Evolutionary conservation across 768 basidiomycete species (phyloP).

Genomic region (Roridomyces roridus): DNA sequence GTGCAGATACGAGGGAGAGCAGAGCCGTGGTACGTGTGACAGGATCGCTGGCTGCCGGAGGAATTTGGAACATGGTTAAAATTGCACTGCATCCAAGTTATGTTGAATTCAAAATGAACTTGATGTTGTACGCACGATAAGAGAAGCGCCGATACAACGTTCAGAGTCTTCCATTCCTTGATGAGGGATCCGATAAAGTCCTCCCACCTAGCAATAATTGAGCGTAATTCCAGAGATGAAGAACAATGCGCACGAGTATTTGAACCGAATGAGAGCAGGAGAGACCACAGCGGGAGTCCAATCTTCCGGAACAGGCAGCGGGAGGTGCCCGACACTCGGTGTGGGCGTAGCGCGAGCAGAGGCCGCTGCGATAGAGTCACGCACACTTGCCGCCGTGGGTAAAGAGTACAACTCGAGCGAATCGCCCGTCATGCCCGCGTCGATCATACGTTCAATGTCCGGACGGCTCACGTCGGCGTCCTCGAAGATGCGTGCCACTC

Average conservation of each 20-base stretch:
- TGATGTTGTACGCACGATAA: conserved; percentile 42
- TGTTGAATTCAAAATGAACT: background rate
- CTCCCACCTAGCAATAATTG: conserved; percentile 64
- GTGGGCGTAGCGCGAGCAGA: conserved; percentile 31
- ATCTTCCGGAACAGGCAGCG: conserved; percentile 58
- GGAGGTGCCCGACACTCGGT: conserved; percentile 21
- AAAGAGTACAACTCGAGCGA: background rate
- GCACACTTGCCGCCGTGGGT: conserved; percentile 1
- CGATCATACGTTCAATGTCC: conserved; percentile 66
- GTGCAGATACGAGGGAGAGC: conserved; percentile 66
- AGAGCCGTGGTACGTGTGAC: conserved; percentile 67
- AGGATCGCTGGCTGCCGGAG: conserved; percentile 60
- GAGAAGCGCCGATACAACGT: conserved; percentile 72
- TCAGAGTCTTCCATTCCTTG: conserved; percentile 78
- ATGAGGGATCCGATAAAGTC: conserved; percentile 70
- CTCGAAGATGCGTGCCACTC: conserved; percentile 77
- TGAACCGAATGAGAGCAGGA: conserved; percentile 70
- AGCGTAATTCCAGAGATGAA: background rate
- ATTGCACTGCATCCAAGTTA: conserved; percentile 56
- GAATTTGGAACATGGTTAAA: conserved; percentile 69
- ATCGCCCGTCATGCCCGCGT: conserved; percentile 38
- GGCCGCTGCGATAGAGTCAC: conserved; percentile 29
- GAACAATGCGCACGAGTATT: conserved; percentile 34
- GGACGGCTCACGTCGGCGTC: conserved; percentile 80
- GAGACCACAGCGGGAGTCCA: conserved; percentile 62